Base-by-base conservation (phyloP, 2,329 filamentous ascomycete genomes). In the Celoporthe dispersa region DNA sequence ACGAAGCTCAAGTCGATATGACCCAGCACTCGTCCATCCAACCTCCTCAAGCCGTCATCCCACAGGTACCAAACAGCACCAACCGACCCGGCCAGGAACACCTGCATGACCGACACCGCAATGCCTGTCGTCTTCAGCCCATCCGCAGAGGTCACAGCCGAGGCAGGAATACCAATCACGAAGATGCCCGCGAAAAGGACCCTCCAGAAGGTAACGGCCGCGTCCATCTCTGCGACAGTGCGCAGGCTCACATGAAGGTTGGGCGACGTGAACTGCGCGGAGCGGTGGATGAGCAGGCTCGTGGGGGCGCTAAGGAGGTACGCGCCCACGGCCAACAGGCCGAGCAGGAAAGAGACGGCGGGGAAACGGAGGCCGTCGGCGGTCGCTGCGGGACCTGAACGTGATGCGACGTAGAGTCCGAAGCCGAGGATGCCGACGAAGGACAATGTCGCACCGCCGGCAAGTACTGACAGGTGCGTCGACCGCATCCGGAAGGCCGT, bases 161-260 rank as follows among this genome's bases (percentile, higher is more conserved):
- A 79, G 48, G 77, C 77, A 16, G 85, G 83, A 22, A 84, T 68
- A 28, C 78, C 82, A 19, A 85, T 80, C 22, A 84, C 79, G 64
- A 86, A 83, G 2, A 81, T 75, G 7, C 84, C 85, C 0, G 81
- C 79, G 5, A 80, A 74, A 22, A 86, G 62, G 16, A 77, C 79
- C 31, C 83, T 80, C 77, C 83, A 80, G 51, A 81, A 78, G 1
- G 77, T 71, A 2, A 85, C 78, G 39, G 79, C 82, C 3, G 79
- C 81, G 35, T 81, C 77, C 85, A 87, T 87, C 73, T 87, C 84
- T 19, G 80, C 80, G 22, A 81, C 82, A 73, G 80, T 84, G 39
- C 84, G 81, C 66, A 85, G 79, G 33, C 81, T 81, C 16, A 82
- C 77, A n/a, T 78, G 78, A 33, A 86, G 78, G 74, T 81, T 86